Percentiles rank a stretch among this genome's conserved stretches.
phyloP scores from a whole-genome alignment of 306 rosid species.

The Dicorynia guianensis region DNA sequence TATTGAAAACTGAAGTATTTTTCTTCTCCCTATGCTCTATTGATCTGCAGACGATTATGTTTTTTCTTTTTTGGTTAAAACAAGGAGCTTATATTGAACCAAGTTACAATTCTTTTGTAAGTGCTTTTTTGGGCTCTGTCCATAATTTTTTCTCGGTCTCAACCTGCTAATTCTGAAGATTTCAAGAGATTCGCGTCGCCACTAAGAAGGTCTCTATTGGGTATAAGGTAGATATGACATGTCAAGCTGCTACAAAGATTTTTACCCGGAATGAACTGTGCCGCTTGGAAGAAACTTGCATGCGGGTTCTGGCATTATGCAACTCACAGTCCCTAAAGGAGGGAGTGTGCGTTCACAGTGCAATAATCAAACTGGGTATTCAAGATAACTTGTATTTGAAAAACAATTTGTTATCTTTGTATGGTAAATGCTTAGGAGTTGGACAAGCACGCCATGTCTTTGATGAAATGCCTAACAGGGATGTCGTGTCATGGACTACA shows the following conservation, averaged over 20 bases:
- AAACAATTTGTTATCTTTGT: conserved; percentile 63
- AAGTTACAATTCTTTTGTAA: too few species aligned
- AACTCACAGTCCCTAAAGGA: conserved; percentile 57
- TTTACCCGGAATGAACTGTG: conserved; percentile 37
- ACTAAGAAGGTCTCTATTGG: neutral
- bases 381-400: conserved; percentile 57
- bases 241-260: conserved; percentile 42
- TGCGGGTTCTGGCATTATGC: conserved; percentile 61
- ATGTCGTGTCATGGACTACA: conserved; percentile 77
- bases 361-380: conserved; percentile 67
- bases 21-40: too few species aligned
- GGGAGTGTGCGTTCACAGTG: conserved; percentile 67
- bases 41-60: too few species aligned
- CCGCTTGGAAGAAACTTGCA: conserved; percentile 55
- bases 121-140: neutral
- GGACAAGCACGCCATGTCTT: conserved; percentile 60
- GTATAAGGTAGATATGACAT: conserved; percentile 37
- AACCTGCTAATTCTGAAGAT: conserved; percentile 14
- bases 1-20: too few species aligned
- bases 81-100: too few species aligned
- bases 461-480: conserved; percentile 76
- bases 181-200: neutral
- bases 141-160: neutral
- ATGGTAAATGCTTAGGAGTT: conserved; percentile 66
- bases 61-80: too few species aligned